Evolutionary conservation across 164 flowering plant species (phyloP).

Genomic region (Annona squamosa): DNA sequence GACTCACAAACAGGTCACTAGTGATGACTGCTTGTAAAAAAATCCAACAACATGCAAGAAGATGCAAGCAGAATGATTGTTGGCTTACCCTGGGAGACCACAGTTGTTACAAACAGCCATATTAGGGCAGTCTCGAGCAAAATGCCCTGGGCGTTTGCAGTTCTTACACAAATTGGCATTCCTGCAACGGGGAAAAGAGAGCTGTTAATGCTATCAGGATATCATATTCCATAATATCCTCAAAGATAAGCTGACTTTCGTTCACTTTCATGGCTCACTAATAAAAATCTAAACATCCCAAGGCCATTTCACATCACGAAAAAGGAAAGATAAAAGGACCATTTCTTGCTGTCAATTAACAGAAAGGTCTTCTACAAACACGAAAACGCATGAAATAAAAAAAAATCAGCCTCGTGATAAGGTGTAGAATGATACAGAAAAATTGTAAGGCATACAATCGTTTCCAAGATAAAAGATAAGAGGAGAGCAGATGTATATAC

Average conservation of each 20-base stretch:
- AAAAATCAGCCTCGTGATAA: too few species aligned
- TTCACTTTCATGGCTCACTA: neutral
- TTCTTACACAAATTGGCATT: constrained; percentile 25
- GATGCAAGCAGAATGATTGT: neutral
- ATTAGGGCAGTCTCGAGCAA: constrained; percentile 33
- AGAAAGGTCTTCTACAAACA: too few species aligned
- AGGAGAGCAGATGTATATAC: too few species aligned
- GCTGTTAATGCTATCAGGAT: neutral
- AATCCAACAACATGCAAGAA: too few species aligned
- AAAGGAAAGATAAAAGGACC: neutral
- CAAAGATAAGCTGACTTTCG: neutral
- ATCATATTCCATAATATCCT: neutral
- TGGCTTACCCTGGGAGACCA: constrained; percentile 32
- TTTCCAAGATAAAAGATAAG: too few species aligned
- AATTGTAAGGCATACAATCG: too few species aligned
- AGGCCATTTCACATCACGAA: neutral
- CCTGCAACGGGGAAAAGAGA: constrained; percentile 8
- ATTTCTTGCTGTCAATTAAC: too few species aligned
- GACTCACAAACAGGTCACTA: too few species aligned
- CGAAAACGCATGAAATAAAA: too few species aligned
- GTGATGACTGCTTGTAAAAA: too few species aligned
- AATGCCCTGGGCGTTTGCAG: constrained; percentile 36
- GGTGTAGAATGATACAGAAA: too few species aligned
- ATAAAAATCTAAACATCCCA: neutral
- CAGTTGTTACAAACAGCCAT: constrained; percentile 31